Evolutionary conservation across 192 early-diverging fungal genomes (phyloP), one percentile per base, ranked within the genome.

Genomic region (Geranomyces variabilis): DNA sequence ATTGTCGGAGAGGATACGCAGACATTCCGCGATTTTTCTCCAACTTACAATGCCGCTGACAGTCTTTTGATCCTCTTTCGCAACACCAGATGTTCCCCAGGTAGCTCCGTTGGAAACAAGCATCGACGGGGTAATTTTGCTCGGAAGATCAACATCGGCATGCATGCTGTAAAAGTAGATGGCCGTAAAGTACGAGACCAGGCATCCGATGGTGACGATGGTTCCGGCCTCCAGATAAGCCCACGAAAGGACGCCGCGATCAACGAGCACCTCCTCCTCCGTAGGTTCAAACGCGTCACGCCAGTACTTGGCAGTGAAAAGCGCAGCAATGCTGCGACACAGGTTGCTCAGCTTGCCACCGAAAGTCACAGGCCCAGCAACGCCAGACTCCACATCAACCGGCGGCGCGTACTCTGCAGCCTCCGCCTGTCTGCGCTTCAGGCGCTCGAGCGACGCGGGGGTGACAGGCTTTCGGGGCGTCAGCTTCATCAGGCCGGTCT

Each of bases 401-500:
- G 57, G 64, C 34, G 29, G 28, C 14, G 67, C 69, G 29, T 75
- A 63, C 10, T 46, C 59, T 4, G 67, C 65, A 21, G 74, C 78
- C 46, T 73, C 74, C 17, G 15, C 28, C 1, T 66, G 46, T 43
- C 79, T 78, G 17, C 83, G 85, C 33, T 89, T 89, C 66, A 90
- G 70, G 68, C 82, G 86, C n/a, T 88, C 87, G 64, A 95, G 87
- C 13, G 93, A 89, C 62, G 84, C 84, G 10, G 80, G 74, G 1
- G 89, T 94, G 21, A 98, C 95, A 12, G 95, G 96, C 76, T 89
- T 91, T 66, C 96, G 91, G 34, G 96, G 96, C 64, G 84, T 87
- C 60, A 96, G 76, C 75, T 88, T 92, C 96, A 98, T 98, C 69
- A 97, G 78, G 45, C 88, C 87, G 26, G 68, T 83, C 49, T 63